phyloP scores from a whole-genome alignment of 1,284 basidiomycete species.

The Ganoderma boninense region DNA sequence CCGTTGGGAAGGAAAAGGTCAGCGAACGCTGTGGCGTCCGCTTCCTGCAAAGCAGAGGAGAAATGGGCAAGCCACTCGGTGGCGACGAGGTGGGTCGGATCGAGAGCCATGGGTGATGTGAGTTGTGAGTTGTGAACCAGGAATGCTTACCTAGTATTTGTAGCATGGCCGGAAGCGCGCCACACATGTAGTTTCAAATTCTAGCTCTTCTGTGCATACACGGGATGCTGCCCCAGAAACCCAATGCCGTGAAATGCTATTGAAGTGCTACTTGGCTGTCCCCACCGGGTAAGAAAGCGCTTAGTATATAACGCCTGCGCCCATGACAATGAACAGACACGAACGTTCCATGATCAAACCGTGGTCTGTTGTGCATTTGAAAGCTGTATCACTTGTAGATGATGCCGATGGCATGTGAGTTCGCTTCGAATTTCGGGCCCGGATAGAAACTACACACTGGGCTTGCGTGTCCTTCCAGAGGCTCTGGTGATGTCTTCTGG shows the following conservation, averaged over 20 bases:
- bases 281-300: background rate
- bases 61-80: constrained; percentile 56
- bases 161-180: background rate
- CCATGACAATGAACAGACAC: background rate
- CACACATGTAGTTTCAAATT: background rate
- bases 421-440: constrained; percentile 26
- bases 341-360: background rate
- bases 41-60: constrained; percentile 42
- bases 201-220: background rate
- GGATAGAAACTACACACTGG: constrained; percentile 17
- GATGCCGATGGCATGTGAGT: constrained; percentile 19
- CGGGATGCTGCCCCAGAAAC: background rate
- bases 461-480: constrained; percentile 25
- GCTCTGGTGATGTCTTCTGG: constrained; percentile 24
- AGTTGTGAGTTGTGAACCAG: background rate
- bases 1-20: constrained; percentile 52
- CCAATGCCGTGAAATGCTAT: background rate
- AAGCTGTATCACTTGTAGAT: constrained; percentile 22
- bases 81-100: constrained; percentile 39
- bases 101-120: constrained; percentile 13
- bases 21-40: constrained; percentile 45
- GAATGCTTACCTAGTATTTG: constrained; percentile 1
- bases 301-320: background rate
- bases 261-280: background rate
- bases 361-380: background rate